A percentile compares a stretch with the other conserved stretches of the same genome.
These are phyloP conservation scores for Cryptosporidium meleagridis DNA, from an alignment of 169 alveolate species.

Conservation along the genomic window DNA sequence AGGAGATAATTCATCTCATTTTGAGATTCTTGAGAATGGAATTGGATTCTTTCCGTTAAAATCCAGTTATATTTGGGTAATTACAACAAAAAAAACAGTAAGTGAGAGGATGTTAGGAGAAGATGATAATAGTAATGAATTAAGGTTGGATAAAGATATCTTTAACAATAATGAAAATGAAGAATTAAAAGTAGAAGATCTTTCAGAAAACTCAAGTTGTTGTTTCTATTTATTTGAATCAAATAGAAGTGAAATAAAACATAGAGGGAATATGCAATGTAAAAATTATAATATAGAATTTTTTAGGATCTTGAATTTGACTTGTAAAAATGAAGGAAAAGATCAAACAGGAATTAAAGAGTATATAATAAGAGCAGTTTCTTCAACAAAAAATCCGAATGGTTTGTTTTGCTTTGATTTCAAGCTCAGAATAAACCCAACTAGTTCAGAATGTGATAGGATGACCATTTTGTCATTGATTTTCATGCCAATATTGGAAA, in stretches of 20 bases:
- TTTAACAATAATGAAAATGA: background rate
- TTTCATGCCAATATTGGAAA: conserved; percentile 42
- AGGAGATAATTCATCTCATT: background rate
- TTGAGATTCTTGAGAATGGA: conserved; percentile 21
- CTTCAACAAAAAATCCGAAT: conserved; percentile 40
- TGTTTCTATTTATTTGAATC: conserved; percentile 13
- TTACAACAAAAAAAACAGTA: background rate
- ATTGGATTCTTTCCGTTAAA: conserved; percentile 38
- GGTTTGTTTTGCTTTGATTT: conserved; percentile 54
- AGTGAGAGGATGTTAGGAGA: background rate
- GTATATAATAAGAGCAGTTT: conserved; percentile 18
- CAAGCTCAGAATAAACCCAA: background rate
- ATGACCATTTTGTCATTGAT: conserved; percentile 24
- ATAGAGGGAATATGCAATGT: conserved; percentile 10
- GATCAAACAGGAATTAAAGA: background rate
- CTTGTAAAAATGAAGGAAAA: background rate
- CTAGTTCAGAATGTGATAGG: background rate
- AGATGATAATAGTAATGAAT: background rate
- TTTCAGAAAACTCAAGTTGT: conserved; percentile 2
- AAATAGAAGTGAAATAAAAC: background rate
- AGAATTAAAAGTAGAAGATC: conserved; percentile 13
- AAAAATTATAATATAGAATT: conserved; percentile 5
- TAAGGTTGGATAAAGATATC: background rate
- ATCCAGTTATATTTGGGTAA: conserved; percentile 46
- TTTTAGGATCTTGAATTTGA: conserved; percentile 3